These are phyloP conservation scores for Hydrangea macrophylla DNA, from an alignment of 148 eudicot genomes.

Conservation along the genomic window DNA sequence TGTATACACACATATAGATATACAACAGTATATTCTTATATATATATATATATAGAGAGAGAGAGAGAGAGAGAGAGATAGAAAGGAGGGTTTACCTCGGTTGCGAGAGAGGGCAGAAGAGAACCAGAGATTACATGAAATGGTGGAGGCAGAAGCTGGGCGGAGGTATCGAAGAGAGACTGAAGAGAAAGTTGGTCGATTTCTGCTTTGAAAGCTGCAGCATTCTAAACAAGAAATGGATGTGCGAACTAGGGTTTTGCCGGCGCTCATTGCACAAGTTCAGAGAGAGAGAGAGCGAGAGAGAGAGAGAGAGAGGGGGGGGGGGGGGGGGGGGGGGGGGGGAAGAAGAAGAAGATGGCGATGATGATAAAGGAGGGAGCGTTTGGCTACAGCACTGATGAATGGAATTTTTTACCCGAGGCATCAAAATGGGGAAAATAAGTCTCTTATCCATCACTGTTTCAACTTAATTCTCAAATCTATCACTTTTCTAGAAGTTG, in stretches of 20 bases:
- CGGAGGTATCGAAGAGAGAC: neutral
- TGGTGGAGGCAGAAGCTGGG: slow-evolving; percentile 3
- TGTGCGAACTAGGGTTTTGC: slow-evolving; percentile 60
- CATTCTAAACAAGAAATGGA: slow-evolving; percentile 29
- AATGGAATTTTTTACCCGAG: no score
- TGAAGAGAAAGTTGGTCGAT: slow-evolving; percentile 13
- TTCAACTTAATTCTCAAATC: no score
- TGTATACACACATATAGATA: no score
- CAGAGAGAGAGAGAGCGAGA: neutral
- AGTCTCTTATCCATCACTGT: no score
- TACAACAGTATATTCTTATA: no score
- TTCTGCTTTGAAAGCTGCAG: slow-evolving; percentile 5
- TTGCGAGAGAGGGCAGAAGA: slow-evolving; percentile 8
- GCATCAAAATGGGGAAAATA: no score
- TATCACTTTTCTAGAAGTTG: no score
- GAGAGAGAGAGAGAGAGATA: neutral
- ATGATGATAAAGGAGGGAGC: neutral
- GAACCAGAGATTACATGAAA: neutral
- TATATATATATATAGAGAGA: neutral
- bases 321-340: neutral
- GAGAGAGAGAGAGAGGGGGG: neutral
- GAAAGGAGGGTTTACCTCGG: slow-evolving; percentile 22
- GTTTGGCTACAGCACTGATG: no score
- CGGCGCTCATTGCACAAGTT: slow-evolving; percentile 35
- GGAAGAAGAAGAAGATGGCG: slow-evolving; percentile 6